phyloP scores from a whole-genome alignment of 1,284 basidiomycete genomes.

The Melampsora occidentalis region DNA sequence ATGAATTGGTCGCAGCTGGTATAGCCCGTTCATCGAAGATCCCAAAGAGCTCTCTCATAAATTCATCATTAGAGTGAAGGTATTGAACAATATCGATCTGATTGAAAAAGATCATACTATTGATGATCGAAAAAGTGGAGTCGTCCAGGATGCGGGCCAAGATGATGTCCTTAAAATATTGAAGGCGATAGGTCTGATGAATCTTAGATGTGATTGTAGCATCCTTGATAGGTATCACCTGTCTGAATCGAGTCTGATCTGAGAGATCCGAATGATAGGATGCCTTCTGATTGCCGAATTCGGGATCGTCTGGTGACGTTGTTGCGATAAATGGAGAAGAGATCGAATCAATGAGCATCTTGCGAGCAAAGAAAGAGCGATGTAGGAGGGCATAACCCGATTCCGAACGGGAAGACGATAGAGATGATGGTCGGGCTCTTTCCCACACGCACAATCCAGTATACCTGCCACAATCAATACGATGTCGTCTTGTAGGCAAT shows the following conservation, averaged over 20 bases:
- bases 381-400: conserved; percentile 41
- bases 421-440: conserved; percentile 8
- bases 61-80: conserved; percentile 71
- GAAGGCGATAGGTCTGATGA: conserved; percentile 91
- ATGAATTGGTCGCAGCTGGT: not conserved
- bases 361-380: conserved; percentile 18
- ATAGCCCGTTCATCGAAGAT: conserved; percentile 66
- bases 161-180: conserved; percentile 96
- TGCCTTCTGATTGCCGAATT: conserved; percentile 90
- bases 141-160: conserved; percentile 91
- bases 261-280: conserved; percentile 90
- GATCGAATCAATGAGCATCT: not conserved
- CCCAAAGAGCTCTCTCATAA: conserved; percentile 73
- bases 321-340: not conserved
- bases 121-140: conserved; percentile 92
- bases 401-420: conserved; percentile 23
- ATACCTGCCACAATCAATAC: conserved; percentile 92
- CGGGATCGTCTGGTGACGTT: conserved; percentile 75
- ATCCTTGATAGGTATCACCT: conserved; percentile 78
- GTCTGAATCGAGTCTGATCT: conserved; percentile 74
- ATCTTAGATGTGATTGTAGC: conserved; percentile 75
- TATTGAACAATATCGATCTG: conserved; percentile 96
- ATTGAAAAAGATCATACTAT: conserved; percentile 96
- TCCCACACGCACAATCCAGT: conserved; percentile 76
- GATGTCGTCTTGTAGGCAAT: conserved; percentile 86